These are phyloP conservation scores for Cymodocea nodosa DNA, from an alignment of 116 monocot genomes.

Conservation along the genomic window DNA sequence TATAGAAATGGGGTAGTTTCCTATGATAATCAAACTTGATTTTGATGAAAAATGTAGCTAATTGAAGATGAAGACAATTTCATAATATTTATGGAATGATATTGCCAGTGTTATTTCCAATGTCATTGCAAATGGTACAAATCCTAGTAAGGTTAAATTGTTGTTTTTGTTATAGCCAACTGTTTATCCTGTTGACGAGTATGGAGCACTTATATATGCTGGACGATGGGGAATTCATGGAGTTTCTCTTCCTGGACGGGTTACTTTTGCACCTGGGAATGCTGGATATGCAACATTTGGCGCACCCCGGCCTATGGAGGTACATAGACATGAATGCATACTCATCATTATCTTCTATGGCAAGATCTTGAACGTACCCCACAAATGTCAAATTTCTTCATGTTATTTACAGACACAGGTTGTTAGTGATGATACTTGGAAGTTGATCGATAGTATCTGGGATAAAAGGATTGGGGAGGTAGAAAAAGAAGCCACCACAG, in stretches of 20 bases:
- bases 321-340: constrained; percentile 3
- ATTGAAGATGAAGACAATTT: neutral
- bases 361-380: too few species aligned
- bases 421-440: constrained; percentile 70
- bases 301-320: constrained; percentile 76
- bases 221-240: constrained; percentile 92
- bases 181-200: constrained; percentile 70
- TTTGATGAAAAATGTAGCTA: neutral
- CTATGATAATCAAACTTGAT: too few species aligned
- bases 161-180: constrained; percentile 27
- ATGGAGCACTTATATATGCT: constrained; percentile 73
- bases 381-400: neutral
- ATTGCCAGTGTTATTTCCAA: too few species aligned
- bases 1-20: too few species aligned
- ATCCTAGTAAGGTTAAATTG: too few species aligned
- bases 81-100: too few species aligned
- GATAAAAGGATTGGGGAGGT: constrained; percentile 63
- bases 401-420: constrained; percentile 60
- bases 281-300: constrained; percentile 70
- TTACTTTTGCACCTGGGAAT: constrained; percentile 90
- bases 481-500: constrained; percentile 37
- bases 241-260: constrained; percentile 66
- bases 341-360: neutral
- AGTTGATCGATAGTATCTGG: constrained; percentile 57
- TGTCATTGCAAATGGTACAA: too few species aligned